Percentiles rank a stretch among this genome's conserved stretches.
Conservation (phyloP, 306 rosid genomes). For the Fagus sylvatica region DNA sequence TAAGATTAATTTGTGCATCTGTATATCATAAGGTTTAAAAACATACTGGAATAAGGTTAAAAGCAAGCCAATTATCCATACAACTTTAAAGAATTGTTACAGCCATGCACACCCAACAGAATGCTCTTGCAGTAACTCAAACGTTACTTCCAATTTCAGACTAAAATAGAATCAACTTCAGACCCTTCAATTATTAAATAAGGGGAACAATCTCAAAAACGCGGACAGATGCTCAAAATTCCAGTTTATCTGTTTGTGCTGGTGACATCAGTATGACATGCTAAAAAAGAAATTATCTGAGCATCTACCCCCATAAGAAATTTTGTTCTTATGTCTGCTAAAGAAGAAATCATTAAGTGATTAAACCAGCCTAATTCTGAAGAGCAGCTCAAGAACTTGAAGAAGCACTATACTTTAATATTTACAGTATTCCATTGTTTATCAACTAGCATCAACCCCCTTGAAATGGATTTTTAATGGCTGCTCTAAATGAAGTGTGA, state of each 20-base stretch:
- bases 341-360: neutral
- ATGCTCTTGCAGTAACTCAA: neutral
- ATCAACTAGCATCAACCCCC: neutral
- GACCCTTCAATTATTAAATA: neutral
- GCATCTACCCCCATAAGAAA: neutral
- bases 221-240: neutral
- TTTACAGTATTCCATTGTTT: too few species aligned
- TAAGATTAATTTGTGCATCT: neutral
- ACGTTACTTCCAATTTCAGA: neutral
- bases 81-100: too few species aligned
- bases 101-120: neutral
- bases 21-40: neutral
- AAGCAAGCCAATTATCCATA: too few species aligned
- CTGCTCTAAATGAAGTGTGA: neutral
- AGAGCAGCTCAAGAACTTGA: neutral
- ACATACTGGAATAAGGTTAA: too few species aligned
- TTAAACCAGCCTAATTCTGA: neutral
- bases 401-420: neutral
- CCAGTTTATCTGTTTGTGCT: neutral
- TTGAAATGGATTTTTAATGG: neutral
- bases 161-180: neutral
- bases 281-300: neutral
- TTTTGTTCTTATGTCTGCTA: neutral
- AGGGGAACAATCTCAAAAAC: neutral
- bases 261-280: neutral